Evolutionary conservation across 1,284 basidiomycete genomes (phyloP).

Genomic region (Coriolopsis trogii): DNA sequence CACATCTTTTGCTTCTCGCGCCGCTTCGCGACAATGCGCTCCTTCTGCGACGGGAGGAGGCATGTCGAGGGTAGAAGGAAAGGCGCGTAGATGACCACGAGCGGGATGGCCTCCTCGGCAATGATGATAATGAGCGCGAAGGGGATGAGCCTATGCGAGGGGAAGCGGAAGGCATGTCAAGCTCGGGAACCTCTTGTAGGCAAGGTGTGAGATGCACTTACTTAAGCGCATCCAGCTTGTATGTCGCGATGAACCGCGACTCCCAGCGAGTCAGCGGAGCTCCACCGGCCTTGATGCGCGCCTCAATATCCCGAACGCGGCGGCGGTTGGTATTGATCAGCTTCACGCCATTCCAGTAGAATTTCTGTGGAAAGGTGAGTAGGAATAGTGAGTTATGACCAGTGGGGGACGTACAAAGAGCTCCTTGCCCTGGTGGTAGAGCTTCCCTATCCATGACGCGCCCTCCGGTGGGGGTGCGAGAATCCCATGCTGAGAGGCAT

Average conservation of each 20-base stretch:
- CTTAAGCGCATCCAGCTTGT: slow-evolving; percentile 70
- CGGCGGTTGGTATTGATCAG: slow-evolving; percentile 64
- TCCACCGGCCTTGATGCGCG: slow-evolving; percentile 59
- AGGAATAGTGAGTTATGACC: slow-evolving; percentile 1
- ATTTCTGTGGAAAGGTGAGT: slow-evolving; percentile 58
- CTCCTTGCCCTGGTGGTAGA: slow-evolving; percentile 68
- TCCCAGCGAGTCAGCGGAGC: slow-evolving; percentile 64
- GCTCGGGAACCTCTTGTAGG: too few relatives aligned
- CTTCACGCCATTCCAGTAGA: slow-evolving; percentile 75
- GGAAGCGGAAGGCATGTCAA: not conserved
- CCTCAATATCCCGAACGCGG: slow-evolving; percentile 53
- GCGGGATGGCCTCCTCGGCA: slow-evolving; percentile 81
- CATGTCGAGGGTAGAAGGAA: slow-evolving; percentile 87
- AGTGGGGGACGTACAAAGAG: slow-evolving; percentile 54
- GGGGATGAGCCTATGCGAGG: slow-evolving; percentile 67
- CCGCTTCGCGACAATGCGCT: slow-evolving; percentile 66
- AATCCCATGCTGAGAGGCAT: slow-evolving; percentile 69
- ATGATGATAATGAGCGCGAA: slow-evolving; percentile 78
- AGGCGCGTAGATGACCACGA: slow-evolving; percentile 86
- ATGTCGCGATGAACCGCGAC: slow-evolving; percentile 64
- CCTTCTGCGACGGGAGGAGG: slow-evolving; percentile 80
- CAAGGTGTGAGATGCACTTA: slow-evolving; percentile 36
- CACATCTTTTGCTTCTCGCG: slow-evolving; percentile 49
- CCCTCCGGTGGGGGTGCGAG: slow-evolving; percentile 63
- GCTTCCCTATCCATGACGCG: slow-evolving; percentile 55